phyloP scores from a whole-genome alignment of 306 rosid genomes.

The Sphenostylis stenocarpa region DNA sequence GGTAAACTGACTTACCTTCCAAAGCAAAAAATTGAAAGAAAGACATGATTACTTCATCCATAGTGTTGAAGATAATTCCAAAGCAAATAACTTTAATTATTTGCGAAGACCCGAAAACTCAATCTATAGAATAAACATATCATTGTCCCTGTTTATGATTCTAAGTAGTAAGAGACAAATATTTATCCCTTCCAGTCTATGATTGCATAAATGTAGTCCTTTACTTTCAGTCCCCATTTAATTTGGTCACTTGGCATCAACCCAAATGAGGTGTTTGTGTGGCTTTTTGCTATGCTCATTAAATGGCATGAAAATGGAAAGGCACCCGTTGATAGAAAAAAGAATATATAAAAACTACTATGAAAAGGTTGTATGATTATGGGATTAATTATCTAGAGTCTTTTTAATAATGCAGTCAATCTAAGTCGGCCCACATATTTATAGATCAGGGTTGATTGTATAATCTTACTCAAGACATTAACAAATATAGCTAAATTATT shows the following conservation, averaged over 20 bases:
- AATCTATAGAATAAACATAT: neutral
- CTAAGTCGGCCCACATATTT: neutral
- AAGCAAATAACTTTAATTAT: conserved; percentile 5
- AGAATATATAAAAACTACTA: neutral
- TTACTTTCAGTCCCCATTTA: conserved; percentile 16
- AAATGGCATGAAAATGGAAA: conserved; percentile 25
- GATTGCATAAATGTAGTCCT: conserved; percentile 5
- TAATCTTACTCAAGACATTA: conserved; percentile 2
- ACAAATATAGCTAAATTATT: conserved; percentile 8
- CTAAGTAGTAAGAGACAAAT: neutral
- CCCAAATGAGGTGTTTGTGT: conserved; percentile 17
- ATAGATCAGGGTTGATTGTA: neutral
- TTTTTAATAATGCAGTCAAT: conserved; percentile 21
- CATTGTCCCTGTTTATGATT: conserved; percentile 18
- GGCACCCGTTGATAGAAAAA: neutral
- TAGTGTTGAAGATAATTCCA: neutral
- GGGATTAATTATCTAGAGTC: conserved; percentile 17
- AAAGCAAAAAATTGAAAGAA: neutral
- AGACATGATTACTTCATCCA: neutral
- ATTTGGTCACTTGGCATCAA: conserved; percentile 8
- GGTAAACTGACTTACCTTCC: neutral
- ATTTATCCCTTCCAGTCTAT: conserved; percentile 1
- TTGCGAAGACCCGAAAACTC: neutral
- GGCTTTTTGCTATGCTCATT: conserved; percentile 9
- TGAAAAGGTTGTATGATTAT: neutral